Evolutionary conservation across 352 stramenopile genomes (phyloP).

Genomic region (Globisporangium nunn): DNA sequence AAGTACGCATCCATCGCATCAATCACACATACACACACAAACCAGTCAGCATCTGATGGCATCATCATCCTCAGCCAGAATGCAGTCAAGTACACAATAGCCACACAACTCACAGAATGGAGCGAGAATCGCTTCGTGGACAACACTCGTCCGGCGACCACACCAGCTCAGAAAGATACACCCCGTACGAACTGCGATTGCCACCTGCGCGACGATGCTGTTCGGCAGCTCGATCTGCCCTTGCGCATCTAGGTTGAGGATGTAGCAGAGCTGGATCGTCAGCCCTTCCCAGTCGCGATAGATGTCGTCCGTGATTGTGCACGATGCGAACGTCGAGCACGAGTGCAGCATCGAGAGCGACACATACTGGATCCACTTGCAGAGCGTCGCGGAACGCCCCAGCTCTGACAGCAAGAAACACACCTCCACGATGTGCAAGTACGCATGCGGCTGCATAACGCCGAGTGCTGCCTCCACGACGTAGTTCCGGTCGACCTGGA

Average conservation of each 20-base stretch:
- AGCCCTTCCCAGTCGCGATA: constrained; percentile 81
- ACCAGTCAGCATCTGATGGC: background rate
- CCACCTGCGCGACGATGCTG: constrained; percentile 46
- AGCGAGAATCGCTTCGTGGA: constrained; percentile 51
- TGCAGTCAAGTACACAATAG: background rate
- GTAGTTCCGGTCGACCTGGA: constrained; percentile 73
- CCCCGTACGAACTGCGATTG: constrained; percentile 62
- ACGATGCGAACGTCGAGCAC: constrained; percentile 71
- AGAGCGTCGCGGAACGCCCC: constrained; percentile 36
- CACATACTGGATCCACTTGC: constrained; percentile 80
- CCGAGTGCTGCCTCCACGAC: constrained; percentile 70
- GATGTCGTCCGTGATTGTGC: constrained; percentile 63
- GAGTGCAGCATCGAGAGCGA: constrained; percentile 75
- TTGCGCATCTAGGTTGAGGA: constrained; percentile 60
- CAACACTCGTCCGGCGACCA: constrained; percentile 45
- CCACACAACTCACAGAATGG: constrained; percentile 40
- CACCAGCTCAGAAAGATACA: constrained; percentile 75
- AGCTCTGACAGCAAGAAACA: constrained; percentile 74
- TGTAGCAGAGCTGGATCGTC: constrained; percentile 75
- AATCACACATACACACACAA: background rate
- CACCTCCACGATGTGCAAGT: constrained; percentile 77
- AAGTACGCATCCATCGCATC: background rate
- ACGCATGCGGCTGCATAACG: constrained; percentile 75
- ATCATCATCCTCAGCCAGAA: background rate
- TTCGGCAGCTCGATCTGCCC: constrained; percentile 44